Conservation (phyloP, 139 green algal genomes). For the Parachlorella kessleri region DNA sequence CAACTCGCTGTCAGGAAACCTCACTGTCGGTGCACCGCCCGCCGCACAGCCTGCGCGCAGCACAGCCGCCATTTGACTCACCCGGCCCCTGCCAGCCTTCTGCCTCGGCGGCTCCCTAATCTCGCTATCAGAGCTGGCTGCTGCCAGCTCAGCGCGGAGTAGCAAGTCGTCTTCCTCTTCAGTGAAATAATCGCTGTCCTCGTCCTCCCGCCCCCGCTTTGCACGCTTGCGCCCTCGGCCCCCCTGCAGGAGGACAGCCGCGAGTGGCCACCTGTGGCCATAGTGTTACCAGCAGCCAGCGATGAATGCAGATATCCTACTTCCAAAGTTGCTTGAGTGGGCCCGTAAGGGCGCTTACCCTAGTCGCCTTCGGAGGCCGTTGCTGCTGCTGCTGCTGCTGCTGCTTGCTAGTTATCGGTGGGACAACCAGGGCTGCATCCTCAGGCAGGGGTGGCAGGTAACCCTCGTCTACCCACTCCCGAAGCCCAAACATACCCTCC, state of each 20-base stretch:
- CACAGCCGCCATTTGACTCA: not conserved
- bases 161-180: not conserved
- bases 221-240: not conserved
- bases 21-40: not conserved
- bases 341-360: not conserved
- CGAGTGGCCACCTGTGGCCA: not conserved
- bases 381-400: not conserved
- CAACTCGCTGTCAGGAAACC: no score
- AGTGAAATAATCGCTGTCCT: not conserved
- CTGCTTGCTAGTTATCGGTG: not conserved
- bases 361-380: not conserved
- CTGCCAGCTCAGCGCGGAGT: no score
- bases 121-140: not conserved
- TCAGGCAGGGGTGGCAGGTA: not conserved
- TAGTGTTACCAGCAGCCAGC: no score
- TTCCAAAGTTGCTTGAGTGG: not conserved
- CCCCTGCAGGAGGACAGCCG: not conserved
- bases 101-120: not conserved
- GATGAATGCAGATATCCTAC: not conserved
- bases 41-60: not conserved
- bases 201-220: not conserved
- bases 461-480: constrained; percentile 59
- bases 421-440: not conserved
- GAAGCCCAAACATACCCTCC: constrained; percentile 80
- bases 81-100: not conserved